Evolutionary conservation across 169 alveolate genomes (phyloP), one percentile per base, ranked within the genome.

Genomic region (Eimeria tenella): DNA sequence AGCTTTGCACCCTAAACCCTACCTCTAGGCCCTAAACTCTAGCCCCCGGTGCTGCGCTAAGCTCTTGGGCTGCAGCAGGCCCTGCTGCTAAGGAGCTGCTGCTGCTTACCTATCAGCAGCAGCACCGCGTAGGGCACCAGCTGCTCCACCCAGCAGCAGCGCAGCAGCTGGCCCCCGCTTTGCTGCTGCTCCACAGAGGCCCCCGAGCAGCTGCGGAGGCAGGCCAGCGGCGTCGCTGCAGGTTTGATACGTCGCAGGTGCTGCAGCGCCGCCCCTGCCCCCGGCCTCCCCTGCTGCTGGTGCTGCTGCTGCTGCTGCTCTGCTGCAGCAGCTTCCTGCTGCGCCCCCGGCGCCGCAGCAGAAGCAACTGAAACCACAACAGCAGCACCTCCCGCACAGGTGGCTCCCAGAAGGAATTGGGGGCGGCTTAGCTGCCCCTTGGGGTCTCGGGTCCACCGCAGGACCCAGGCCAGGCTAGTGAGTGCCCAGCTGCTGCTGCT

Each of bases 71-170:
- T 15, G 84, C 84, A 74, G 84, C 84, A 58, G 68, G 42, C 42
- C 42, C 42, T 31, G 42, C 42, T 31, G 42, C 42, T 31, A 2
- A 68, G 77, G 49, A 74, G 62, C 84, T 25, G 31, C 84, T 50
- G 50, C 86, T 42, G 50, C 86, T 75, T 17, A 75, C 86, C 86
- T 3, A 75, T 11, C 10, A 75, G 68, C 86, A 75, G 86, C 86
- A 75, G 42, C 42, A 75, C 52, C 50, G 86, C 86, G 50, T 75
- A 75, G 50, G 86, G 86, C 49, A 75, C 86, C 11, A 75, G 21
- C 86, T 75, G 86, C 86, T 75, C 86, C 6, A 52, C 86, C 86
- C 86, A 75, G 86, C 86, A 75, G 86, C 86, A 75, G 68, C 86
- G 86, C 86, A 75, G 65, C 86, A 75, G 63, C 86, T 75, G 86